Conservation (phyloP, 2,329 filamentous ascomycete species). For the Coniella lustricola region DNA sequence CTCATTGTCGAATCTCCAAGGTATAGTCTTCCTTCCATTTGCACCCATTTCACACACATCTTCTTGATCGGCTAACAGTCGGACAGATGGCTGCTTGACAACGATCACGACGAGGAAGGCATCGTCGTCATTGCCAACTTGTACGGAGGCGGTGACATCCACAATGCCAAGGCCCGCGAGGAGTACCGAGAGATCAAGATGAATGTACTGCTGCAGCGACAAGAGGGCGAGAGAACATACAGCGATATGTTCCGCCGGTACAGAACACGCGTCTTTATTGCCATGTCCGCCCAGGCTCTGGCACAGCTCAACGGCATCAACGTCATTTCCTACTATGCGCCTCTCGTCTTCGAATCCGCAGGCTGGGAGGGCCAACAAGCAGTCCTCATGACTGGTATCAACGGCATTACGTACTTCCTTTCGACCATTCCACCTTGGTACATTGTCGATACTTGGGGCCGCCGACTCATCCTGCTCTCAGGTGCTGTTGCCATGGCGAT, state of each 20-base stretch:
- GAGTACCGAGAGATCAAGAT: constrained; percentile 99
- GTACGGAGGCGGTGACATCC: constrained; percentile 91
- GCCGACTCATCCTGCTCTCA: constrained; percentile 80
- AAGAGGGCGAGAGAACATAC: constrained; percentile 91
- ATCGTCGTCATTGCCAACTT: constrained; percentile 98
- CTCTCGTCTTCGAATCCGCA: constrained; percentile 90
- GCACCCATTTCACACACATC: too few species aligned
- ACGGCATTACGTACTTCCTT: constrained; percentile 79
- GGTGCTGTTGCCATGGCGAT: constrained; percentile 86
- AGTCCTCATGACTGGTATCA: constrained; percentile 95
- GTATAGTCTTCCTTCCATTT: constrained; percentile 36
- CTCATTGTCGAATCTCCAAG: constrained; percentile 94
- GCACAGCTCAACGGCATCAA: constrained; percentile 99
- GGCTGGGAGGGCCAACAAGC: constrained; percentile 90
- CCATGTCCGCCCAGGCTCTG: constrained; percentile 94
- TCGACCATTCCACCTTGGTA: constrained; percentile 97
- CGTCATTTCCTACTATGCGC: constrained; percentile 98
- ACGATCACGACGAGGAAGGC: constrained; percentile 95
- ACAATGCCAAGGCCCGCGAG: constrained; percentile 84
- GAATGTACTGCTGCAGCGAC: constrained; percentile 85
- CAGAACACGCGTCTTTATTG: constrained; percentile 87
- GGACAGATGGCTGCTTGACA: constrained; percentile 85
- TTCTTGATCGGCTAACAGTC: constrained; percentile 27
- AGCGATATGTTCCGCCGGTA: constrained; percentile 92
- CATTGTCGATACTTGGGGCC: constrained; percentile 85